These are phyloP conservation scores for Styphnolobium japonicum DNA, from an alignment of 306 rosid genomes.

Conservation along the genomic window DNA sequence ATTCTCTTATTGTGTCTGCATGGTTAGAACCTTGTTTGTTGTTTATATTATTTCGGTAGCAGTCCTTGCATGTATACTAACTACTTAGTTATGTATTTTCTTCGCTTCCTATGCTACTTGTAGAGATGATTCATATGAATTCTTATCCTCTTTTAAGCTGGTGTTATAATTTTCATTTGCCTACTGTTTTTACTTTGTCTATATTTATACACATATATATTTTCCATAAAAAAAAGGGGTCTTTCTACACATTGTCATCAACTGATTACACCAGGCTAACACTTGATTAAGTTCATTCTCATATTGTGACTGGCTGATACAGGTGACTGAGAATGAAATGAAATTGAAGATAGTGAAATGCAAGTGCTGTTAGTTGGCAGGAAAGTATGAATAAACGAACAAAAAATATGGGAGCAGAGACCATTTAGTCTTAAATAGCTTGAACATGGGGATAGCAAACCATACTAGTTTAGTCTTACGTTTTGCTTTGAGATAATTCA, in stretches of 20 bases:
- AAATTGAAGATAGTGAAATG: too few relatives aligned
- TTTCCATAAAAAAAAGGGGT: not conserved
- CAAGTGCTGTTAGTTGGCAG: too few relatives aligned
- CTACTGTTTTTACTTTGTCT: not conserved
- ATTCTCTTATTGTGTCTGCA: not conserved
- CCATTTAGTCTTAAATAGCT: too few relatives aligned
- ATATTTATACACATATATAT: not conserved
- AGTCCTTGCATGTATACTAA: not conserved
- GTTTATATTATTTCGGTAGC: not conserved
- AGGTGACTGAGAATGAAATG: too few relatives aligned
- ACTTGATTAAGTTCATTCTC: too few relatives aligned
- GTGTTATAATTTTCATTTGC: conserved; percentile 8
- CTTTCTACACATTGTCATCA: not conserved
- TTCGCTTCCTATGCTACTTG: not conserved
- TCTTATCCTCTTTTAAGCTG: not conserved
- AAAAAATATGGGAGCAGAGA: too few relatives aligned
- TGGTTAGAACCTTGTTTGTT: not conserved
- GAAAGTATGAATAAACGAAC: too few relatives aligned
- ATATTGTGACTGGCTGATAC: too few relatives aligned
- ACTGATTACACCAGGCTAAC: not conserved
- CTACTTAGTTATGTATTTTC: not conserved
- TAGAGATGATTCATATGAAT: conserved; percentile 16
- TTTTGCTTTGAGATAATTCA: too few relatives aligned
- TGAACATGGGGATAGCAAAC: too few relatives aligned
- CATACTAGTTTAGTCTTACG: too few relatives aligned